Base-by-base conservation (phyloP, 805 yeast genomes). In the Metschnikowia bowlesiae region DNA sequence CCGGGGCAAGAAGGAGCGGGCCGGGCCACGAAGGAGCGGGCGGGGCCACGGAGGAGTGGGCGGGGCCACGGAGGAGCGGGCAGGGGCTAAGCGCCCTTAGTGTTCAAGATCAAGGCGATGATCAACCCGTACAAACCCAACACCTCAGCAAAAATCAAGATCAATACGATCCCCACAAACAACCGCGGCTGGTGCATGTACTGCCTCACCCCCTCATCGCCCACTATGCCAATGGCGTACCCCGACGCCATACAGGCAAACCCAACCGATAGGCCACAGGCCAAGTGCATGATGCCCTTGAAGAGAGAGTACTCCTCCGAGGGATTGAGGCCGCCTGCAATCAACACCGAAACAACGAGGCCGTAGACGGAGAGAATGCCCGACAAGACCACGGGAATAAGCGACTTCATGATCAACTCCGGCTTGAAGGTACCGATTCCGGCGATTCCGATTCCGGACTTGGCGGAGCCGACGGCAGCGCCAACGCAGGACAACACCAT, bases 391-490 rank as follows among this genome's bases (percentile, higher is more conserved):
- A 94, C 99, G 14, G 99, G 99, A 60, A 94, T 91, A 46, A 94
- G 76, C 7, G 94, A 86, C 69, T 86, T 88, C 98, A 94, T 94
- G 63, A 94, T 90, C 63, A 94, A 76, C 64, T 94, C 99, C 10
- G 99, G 99, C 67, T 88, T 87, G 74, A 92, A 94, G 43, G 96
- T 87, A 76, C 98, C 97, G 58, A 94, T 90, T 78, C 98, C 99
- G 32, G 97, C 76, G 62, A 94, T 94, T 79, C 99, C 99, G 56
- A 94, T 85, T 52, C 99, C 99, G 41, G 96, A 87, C 71, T 94
- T 94, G 54, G 98, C 98, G 3, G 98, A 92, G 51, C 99, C 99
- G 59, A 90, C 85, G 53, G 98, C 98, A 4, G 99, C 98, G 55
- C 99, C 99, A n/a, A 92, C 85, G 64, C 96, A 89, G 51, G 95